Evolutionary conservation across 306 rosid species (phyloP), one percentile per base, ranked within the genome.

Genomic region (Betula pendula): DNA sequence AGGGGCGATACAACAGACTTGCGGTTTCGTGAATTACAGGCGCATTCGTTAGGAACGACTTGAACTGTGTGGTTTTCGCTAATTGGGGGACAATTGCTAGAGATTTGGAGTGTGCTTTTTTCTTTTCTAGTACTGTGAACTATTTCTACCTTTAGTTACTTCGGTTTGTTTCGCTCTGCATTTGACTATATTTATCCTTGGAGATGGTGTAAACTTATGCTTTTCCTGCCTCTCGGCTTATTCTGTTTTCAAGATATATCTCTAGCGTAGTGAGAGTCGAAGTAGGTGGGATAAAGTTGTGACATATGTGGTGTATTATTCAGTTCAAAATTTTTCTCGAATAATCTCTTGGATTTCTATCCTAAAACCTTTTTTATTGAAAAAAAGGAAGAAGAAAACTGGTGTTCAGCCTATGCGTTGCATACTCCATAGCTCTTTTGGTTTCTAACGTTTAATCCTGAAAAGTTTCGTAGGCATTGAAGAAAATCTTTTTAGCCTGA

Each of bases 1-100:
- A 82, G 96, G 82, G 89, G 81, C 82, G 63, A 87, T 82, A 80
- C 84, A 63, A 81, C 90, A 59, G 75, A 71, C 75, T 78, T 81
- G 80, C 90, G 52, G 89, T 82, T 81, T 76, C 79, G 47, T 76
- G 90, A 80, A 77, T 81, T 79, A 74, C 87, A n/a, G 80, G 85
- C 48, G 68, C 85, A 33, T 68, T 92, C 80, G 66, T 88, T 90
- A 90, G 92, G 82, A 72, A 24, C 84, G 24, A 76, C 77, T 77
- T 68, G 16, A 79, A 75, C 77, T 29, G 50, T 76, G 79, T 59
- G 78, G 67, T 79, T 83, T 78, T 60, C 15, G 38, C 53, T 76
- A 53, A 60, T 22, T 65, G 56, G 42, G 71, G 82, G 73, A 59
- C 51, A 50, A 60, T 82, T 70, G 79, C 80, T 74, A 85, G 87